Conservation (phyloP, 2,329 filamentous ascomycete genomes). For the Aspergillus calidoustus region DNA sequence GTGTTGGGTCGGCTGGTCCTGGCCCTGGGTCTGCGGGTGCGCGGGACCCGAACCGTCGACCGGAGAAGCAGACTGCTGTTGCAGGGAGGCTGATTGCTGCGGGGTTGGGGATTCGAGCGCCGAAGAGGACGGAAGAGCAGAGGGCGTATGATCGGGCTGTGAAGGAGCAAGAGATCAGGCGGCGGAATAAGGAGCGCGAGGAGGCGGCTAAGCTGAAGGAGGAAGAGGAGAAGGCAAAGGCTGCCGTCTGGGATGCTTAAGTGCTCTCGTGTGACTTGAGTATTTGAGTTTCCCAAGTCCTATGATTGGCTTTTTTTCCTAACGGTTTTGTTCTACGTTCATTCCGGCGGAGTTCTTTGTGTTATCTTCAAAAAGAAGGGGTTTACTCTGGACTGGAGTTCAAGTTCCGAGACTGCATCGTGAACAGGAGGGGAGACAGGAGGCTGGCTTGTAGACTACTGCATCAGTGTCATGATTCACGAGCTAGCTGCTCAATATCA, state of each 20-base stretch:
- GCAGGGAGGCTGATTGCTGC: conserved; percentile 88
- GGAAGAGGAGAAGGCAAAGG: conserved; percentile 73
- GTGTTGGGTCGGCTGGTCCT: conserved; percentile 5
- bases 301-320: background rate
- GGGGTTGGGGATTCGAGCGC: conserved; percentile 78
- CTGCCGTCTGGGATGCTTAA: conserved; percentile 80
- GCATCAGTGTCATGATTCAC: background rate
- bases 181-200: conserved; percentile 72
- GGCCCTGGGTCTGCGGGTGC: conserved; percentile 11
- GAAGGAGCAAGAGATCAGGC: conserved; percentile 81
- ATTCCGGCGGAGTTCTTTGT: background rate
- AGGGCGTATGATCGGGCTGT: conserved; percentile 81
- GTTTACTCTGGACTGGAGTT: background rate
- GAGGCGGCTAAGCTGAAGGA: conserved; percentile 67
- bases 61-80: conserved; percentile 92
- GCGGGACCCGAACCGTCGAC: conserved; percentile 51
- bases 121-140: conserved; percentile 85
- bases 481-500: background rate
- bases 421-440: background rate
- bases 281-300: background rate
- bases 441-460: background rate
- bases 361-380: background rate
- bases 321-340: background rate
- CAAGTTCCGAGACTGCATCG: background rate
- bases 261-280: background rate